Evolutionary conservation across 495 filamentous ascomycete species (phyloP).

Genomic region (Diplogelasinospora grovesii): DNA sequence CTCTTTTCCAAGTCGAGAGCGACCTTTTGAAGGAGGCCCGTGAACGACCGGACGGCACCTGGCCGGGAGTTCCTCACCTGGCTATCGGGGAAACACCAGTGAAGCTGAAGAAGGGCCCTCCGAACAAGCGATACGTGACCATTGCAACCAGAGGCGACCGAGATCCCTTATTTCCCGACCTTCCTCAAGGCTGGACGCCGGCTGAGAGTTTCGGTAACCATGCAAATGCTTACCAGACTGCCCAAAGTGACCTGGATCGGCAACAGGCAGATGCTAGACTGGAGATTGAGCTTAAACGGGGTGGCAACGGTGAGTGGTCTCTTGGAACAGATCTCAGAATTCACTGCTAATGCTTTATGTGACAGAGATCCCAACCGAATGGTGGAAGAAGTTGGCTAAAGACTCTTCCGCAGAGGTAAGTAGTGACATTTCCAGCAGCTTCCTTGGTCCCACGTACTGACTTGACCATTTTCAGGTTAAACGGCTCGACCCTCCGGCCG

Average conservation of each 20-base stretch:
- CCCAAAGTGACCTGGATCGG: conserved; percentile 14
- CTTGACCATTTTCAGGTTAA: not conserved
- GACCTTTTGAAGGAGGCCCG: conserved; percentile 8
- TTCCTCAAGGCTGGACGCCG: conserved; percentile 17
- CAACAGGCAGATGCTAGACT: conserved; percentile 21
- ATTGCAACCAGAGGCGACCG: conserved; percentile 18
- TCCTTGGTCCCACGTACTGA: not conserved
- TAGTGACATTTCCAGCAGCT: not conserved
- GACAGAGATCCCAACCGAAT: conserved; percentile 20
- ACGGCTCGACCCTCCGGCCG: conserved; percentile 9
- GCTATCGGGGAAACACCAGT: conserved; percentile 16
- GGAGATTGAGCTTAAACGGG: conserved; percentile 19
- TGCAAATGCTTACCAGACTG: conserved; percentile 16
- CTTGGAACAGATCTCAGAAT: not conserved
- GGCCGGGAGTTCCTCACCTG: conserved; percentile 20
- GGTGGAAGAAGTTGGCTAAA: conserved; percentile 14
- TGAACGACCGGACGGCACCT: conserved; percentile 2
- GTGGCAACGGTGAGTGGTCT: conserved; percentile 3
- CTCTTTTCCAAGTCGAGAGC: conserved; percentile 10
- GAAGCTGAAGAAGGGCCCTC: conserved; percentile 20
- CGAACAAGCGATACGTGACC: conserved; percentile 24
- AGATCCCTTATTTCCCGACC: conserved; percentile 19
- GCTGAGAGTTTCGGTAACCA: conserved; percentile 26
- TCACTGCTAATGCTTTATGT: not conserved
- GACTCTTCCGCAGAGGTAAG: not conserved